Conservation (phyloP, 2,329 filamentous ascomycete species). For the Fusarium pseudoanthophilum region DNA sequence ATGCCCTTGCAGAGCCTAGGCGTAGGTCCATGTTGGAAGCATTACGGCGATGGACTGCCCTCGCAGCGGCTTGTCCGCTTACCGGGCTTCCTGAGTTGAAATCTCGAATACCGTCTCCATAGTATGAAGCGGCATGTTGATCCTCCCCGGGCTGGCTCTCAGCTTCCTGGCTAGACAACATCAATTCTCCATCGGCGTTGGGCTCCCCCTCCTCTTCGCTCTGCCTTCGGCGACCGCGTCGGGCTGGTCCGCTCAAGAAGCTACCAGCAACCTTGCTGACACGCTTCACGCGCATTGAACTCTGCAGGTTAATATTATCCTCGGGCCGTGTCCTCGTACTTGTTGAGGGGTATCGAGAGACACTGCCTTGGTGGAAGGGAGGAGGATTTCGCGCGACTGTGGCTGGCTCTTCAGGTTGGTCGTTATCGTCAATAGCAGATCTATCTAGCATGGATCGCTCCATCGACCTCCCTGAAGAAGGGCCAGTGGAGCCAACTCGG, state of each 20-base stretch:
- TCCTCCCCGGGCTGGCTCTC: slow-evolving; percentile 55
- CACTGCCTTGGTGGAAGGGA: slow-evolving; percentile 61
- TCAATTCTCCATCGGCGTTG: slow-evolving; percentile 55
- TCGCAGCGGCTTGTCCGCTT: slow-evolving; percentile 58
- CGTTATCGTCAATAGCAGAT: slow-evolving; percentile 57
- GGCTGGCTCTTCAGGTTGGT: slow-evolving; percentile 60
- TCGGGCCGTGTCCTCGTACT: slow-evolving; percentile 63
- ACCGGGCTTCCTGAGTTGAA: slow-evolving; percentile 70
- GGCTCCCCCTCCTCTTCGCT: slow-evolving; percentile 65
- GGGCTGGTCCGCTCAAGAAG: slow-evolving; percentile 82
- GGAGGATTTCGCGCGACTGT: slow-evolving; percentile 61
- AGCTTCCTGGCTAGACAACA: slow-evolving; percentile 55
- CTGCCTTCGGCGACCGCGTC: slow-evolving; percentile 71
- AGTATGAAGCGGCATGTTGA: slow-evolving; percentile 55
- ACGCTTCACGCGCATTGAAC: slow-evolving; percentile 81
- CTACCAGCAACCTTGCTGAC: slow-evolving; percentile 79
- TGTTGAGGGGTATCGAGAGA: slow-evolving; percentile 63
- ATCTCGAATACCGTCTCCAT: slow-evolving; percentile 57
- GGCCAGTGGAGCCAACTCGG: slow-evolving; percentile 50
- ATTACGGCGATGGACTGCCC: slow-evolving; percentile 55
- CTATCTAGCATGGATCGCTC: slow-evolving; percentile 50
- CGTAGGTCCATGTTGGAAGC: slow-evolving; percentile 52
- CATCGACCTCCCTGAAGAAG: slow-evolving; percentile 51
- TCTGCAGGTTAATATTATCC: slow-evolving; percentile 74
- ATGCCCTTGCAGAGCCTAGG: slow-evolving; percentile 47